A percentile compares a stretch with the other conserved stretches of the same genome.
Evolutionary conservation across 768 basidiomycete genomes (phyloP).

Genomic region (Coprinellus aureogranulatus): DNA sequence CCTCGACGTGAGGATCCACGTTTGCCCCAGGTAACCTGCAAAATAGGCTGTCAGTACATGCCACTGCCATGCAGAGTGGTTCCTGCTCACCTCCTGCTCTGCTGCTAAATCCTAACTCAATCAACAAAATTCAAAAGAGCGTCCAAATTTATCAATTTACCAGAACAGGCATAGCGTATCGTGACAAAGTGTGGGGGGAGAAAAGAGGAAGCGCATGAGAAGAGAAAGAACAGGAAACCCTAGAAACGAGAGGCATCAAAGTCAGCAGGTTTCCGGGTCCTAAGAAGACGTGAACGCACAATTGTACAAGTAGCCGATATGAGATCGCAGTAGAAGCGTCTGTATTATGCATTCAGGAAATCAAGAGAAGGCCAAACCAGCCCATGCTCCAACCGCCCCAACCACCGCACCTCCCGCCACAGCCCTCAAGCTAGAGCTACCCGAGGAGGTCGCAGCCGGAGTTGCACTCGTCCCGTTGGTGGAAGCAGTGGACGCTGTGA

Average conservation of each 20-base stretch:
- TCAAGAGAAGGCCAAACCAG: slow-evolving; percentile 50
- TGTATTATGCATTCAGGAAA: neutral
- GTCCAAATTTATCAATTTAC: slow-evolving; percentile 2
- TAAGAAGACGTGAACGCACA: neutral
- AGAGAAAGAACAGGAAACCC: neutral
- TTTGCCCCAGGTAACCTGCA: neutral
- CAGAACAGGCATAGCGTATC: neutral
- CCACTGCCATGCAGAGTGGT: neutral
- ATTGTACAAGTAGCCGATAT: neutral
- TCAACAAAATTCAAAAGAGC: neutral
- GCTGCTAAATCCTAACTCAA: neutral
- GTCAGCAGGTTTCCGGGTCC: neutral
- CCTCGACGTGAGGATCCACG: no score
- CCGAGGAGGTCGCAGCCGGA: slow-evolving; percentile 8
- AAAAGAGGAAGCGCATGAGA: neutral
- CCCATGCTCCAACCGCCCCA: slow-evolving; percentile 60
- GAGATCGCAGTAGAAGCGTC: neutral
- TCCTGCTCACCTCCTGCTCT: no score
- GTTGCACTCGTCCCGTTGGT: no score
- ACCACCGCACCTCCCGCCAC: slow-evolving; percentile 59
- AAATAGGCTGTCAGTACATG: neutral
- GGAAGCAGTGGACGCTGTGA: neutral
- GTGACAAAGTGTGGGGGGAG: neutral
- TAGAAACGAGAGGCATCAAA: neutral
- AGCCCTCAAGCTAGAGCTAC: slow-evolving; percentile 29